Evolutionary conservation across 805 yeast genomes (phyloP), one percentile per base, ranked within the genome.

Genomic region (Candida incommunis): DNA sequence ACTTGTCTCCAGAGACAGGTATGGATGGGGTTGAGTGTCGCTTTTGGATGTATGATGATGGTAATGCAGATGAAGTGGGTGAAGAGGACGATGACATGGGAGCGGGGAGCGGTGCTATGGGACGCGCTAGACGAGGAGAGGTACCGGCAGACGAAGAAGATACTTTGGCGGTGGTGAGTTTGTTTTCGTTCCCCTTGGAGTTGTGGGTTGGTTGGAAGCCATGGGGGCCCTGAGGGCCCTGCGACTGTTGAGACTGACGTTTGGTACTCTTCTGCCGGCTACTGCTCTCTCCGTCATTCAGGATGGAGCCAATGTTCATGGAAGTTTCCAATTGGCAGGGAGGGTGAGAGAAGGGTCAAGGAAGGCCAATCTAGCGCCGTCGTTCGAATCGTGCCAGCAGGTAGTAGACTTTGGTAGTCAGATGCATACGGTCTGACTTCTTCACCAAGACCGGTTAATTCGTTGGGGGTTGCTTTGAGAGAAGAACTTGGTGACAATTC

Each of bases 271-370:
- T 11, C 37, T 7, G 37, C 20, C 37, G 13, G 20, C n/a, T 11
- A 11, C n/a, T 11, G 37, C 37, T 31, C 18, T 31, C 37, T 31
- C 37, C 37, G n/a, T 31, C 37, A 18, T 31, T 31, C 18, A 31
- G 20, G n/a, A 31, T 31, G 37, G 37, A 31, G 37, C 37, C 37
- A 9, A 31, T 7, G 37, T 31, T 31, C 37, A 31, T 31, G 37
- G 37, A 31, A 11, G 7, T 25, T 7, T 4, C 7, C 37, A n/a
- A n/a, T 18, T 31, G 20, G 37, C 27, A 31, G 11, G 13, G 20
- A 11, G 13, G 11, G 37, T 7, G 37, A 31, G 11, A n/a, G 37
- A n/a, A 31, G 9, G 18, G 13, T 5, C 20, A 9, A 11, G 11
- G 37, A n/a, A 13, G 27, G 27, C 13, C 27, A 25, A 13, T 7